Base-by-base conservation (phyloP, 176 grass and related monocot species). In the Eleusine coracana region DNA sequence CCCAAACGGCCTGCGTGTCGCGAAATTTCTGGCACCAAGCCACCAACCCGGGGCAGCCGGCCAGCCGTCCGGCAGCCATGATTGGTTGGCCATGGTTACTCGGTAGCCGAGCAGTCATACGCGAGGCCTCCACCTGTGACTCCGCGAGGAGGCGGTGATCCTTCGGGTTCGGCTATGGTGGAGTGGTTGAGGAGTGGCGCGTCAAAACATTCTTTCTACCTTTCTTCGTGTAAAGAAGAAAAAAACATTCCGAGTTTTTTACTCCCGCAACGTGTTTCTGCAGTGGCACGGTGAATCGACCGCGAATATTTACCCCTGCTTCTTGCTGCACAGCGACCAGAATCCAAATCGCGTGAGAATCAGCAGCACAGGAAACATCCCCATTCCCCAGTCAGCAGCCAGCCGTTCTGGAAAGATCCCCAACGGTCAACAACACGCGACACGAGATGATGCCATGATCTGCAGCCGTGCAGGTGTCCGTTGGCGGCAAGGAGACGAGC, bases 381-480 rank as follows among this genome's bases (percentile, higher is more conserved):
- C 1, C 31, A 34, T 3, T 3, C 12, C 12, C 10, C 8, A 45
- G 4, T 0, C 52, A 56, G 52, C 52, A 56, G 18, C 52, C 52
- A 56, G 18, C 52, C 5, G 54, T 17, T 73, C 48, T 6, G 21
- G 16, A 74, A 74, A 38, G 31, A 55, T 38, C 50, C 16, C 31
- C 78, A 80, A 80, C 78, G 65, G 78, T 41, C 48, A 69, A 80
- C 13, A 68, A 80, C 13, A 68, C 29, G 18, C 64, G 44, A 37
- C 77, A 78, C 23, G 6, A 39, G 15, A 15, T 66, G 15, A 15
- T 66, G 61, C 25, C 3, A 61, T n/a, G 58, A 7, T 13, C 27
- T 21, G 27, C 25, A 29, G 65, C 34, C 34, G 34, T 52, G 77
- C 77, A 80, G 77, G 77, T 80, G 66, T 69, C 78, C 78, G 78